phyloP scores from a whole-genome alignment of 768 basidiomycete species.

The Leccinum olivaceopallidum region DNA sequence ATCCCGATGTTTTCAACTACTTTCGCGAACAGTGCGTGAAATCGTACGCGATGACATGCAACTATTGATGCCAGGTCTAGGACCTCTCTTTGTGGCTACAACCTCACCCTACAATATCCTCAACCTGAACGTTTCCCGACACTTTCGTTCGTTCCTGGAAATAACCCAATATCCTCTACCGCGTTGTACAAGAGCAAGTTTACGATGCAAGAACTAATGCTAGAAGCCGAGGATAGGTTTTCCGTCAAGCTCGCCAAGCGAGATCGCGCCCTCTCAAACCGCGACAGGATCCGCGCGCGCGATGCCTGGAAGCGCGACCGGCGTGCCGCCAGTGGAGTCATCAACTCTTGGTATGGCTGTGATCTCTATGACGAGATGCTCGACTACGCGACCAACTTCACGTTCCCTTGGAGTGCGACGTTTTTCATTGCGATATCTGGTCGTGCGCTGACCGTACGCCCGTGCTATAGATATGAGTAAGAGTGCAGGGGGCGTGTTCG shows the following conservation, averaged over 20 bases:
- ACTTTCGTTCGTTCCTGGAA: constrained; percentile 20
- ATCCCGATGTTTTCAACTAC: constrained; percentile 62
- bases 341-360: constrained; percentile 69
- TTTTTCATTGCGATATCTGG: neutral
- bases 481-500: constrained; percentile 37
- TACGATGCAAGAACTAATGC: constrained; percentile 22
- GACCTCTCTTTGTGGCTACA: constrained; percentile 59
- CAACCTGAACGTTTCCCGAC: constrained; percentile 53
- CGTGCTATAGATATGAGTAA: constrained; percentile 19
- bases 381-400: constrained; percentile 73
- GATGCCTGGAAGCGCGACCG: constrained; percentile 48
- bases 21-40: constrained; percentile 64
- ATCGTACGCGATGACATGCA: neutral
- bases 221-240: constrained; percentile 25
- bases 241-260: constrained; percentile 22
- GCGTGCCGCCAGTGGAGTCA: constrained; percentile 49
- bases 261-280: constrained; percentile 24
- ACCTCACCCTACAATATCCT: constrained; percentile 70
- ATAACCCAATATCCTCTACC: neutral
- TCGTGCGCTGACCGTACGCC: constrained; percentile 4
- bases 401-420: constrained; percentile 56
- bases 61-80: constrained; percentile 35
- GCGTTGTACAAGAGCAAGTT: constrained; percentile 19
- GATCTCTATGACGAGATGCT: constrained; percentile 61
- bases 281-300: constrained; percentile 26